Conservation (phyloP, 495 filamentous ascomycete genomes). For the Poronia punctata region DNA sequence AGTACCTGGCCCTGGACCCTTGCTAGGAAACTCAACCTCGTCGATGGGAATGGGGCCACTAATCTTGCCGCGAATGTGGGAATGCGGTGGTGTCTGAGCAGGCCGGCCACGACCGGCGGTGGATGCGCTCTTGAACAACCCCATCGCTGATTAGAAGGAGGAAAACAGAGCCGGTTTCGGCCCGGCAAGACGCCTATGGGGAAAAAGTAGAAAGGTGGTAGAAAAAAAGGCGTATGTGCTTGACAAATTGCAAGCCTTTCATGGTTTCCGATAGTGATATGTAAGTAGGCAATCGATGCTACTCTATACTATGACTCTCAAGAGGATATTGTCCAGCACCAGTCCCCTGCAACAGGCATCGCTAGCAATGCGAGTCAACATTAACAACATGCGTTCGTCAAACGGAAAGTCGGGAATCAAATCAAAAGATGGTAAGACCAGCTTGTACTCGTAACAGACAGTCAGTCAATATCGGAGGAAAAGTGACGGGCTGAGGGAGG, state of each 20-base stretch:
- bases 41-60: conserved; percentile 47
- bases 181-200: not conserved
- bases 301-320: not conserved
- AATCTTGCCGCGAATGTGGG: conserved; percentile 43
- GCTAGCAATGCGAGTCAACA: conserved; percentile 26
- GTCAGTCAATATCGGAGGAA: conserved; percentile 12
- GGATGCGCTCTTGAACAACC: conserved; percentile 33
- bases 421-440: too few species aligned
- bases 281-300: not conserved
- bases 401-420: conserved; percentile 16
- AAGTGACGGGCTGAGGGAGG: conserved; percentile 1
- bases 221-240: conserved; percentile 14
- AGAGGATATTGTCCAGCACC: conserved; percentile 11
- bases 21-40: conserved; percentile 42
- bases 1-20: conserved; percentile 29
- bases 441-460: conserved; percentile 7
- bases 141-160: conserved; percentile 14
- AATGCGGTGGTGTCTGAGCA: conserved; percentile 17
- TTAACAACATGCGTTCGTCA: too few species aligned
- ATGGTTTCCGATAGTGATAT: conserved; percentile 9
- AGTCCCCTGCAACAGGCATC: conserved; percentile 20
- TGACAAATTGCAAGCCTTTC: conserved; percentile 13
- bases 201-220: conserved; percentile 5
- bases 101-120: conserved; percentile 34
- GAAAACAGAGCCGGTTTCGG: not conserved